Evolutionary conservation across 768 basidiomycete species (phyloP).

Genomic region (Mycena amicta): DNA sequence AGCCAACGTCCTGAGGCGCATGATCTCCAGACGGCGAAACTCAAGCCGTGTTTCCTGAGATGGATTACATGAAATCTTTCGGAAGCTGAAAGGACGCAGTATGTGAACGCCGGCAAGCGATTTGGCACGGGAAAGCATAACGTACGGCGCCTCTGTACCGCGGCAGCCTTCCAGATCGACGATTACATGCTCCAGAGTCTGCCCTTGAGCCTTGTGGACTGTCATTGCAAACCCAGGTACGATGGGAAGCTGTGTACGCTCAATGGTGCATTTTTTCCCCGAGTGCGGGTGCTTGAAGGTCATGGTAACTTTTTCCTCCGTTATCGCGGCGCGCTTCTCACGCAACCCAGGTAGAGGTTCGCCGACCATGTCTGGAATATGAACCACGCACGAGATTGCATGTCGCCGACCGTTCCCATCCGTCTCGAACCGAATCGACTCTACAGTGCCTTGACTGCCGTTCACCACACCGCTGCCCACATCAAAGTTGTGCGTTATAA

Average conservation of each 20-base stretch:
- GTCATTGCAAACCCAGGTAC: constrained; percentile 31
- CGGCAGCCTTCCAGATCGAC: constrained; percentile 23
- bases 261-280: not conserved
- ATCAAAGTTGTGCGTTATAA: constrained; percentile 30
- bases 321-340: constrained; percentile 11
- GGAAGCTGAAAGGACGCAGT: constrained; percentile 19
- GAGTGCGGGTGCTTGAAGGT: not conserved
- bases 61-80: constrained; percentile 4
- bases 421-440: constrained; percentile 14
- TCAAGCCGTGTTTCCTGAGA: constrained; percentile 1
- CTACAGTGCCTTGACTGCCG: constrained; percentile 23
- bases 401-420: constrained; percentile 18
- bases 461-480: constrained; percentile 29
- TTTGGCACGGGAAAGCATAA: no score
- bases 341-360: constrained; percentile 16
- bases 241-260: constrained; percentile 28
- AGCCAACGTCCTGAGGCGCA: no score
- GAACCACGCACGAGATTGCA: constrained; percentile 24
- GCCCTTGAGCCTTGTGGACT: constrained; percentile 32
- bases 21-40: not conserved
- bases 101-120: constrained; percentile 25
- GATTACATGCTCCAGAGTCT: constrained; percentile 21
- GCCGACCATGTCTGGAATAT: constrained; percentile 3
- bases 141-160: no score
- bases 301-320: constrained; percentile 14